Percentiles rank a stretch among this genome's conserved stretches.
These are phyloP conservation scores for Mollisia scopiformis DNA, from an alignment of 2,329 filamentous ascomycete species.

Conservation along the genomic window DNA sequence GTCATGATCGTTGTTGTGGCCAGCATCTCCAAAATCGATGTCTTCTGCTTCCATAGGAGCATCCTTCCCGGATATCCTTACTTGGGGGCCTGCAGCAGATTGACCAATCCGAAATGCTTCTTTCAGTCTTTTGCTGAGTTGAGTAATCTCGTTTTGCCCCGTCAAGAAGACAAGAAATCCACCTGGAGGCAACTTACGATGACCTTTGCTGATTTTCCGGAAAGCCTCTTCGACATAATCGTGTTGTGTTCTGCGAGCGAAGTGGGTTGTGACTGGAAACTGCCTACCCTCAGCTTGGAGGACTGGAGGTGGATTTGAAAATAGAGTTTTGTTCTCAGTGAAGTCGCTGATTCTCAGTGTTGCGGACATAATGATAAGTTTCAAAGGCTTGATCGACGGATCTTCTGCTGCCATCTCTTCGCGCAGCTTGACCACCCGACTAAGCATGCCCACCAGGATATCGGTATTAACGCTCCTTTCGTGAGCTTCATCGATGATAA, in stretches of 20 bases:
- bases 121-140: constrained; percentile 79
- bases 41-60: constrained; percentile 84
- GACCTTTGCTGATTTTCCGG: constrained; percentile 82
- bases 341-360: constrained; percentile 91
- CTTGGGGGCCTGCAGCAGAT: constrained; percentile 62
- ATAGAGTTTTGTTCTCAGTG: constrained; percentile 80
- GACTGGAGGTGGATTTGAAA: constrained; percentile 77
- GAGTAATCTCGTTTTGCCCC: constrained; percentile 86
- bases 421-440: constrained; percentile 84
- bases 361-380: constrained; percentile 97
- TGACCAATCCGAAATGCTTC: constrained; percentile 55
- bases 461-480: constrained; percentile 98
- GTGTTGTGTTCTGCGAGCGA: constrained; percentile 77
- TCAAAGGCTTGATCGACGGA: constrained; percentile 73
- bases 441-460: constrained; percentile 96
- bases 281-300: constrained; percentile 91
- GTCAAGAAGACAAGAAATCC: constrained; percentile 95
- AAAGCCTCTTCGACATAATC: constrained; percentile 94
- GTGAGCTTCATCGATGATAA: constrained; percentile 96
- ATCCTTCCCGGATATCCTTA: constrained; percentile 76
- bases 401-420: constrained; percentile 75
- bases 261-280: constrained; percentile 87
- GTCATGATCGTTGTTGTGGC: constrained; percentile 56
- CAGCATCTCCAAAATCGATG: constrained; percentile 75
- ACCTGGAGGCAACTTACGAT: constrained; percentile 86